Percentiles rank a stretch among this genome's conserved stretches.
These are phyloP conservation scores for Kregervanrija pseudodelftensis DNA, from an alignment of 805 yeast genomes.

Conservation along the genomic window DNA sequence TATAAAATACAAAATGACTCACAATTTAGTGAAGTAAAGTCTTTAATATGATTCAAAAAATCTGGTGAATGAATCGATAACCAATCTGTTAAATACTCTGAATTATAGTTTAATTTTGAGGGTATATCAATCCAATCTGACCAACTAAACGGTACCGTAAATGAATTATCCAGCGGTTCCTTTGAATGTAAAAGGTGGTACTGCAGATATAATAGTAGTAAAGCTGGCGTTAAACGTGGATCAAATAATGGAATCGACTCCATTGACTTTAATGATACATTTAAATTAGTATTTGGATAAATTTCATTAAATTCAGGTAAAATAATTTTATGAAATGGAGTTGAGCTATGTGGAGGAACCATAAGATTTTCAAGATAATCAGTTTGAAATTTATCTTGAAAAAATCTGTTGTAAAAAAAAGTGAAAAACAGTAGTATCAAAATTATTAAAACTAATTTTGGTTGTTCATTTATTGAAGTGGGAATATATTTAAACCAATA, in stretches of 20 bases:
- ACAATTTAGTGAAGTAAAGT: slow-evolving; percentile 5
- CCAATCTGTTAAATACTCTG: slow-evolving; percentile 13
- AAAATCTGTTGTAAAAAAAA: no score
- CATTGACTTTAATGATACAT: no score
- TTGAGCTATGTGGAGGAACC: not conserved
- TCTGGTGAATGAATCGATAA: slow-evolving; percentile 6
- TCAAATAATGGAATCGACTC: slow-evolving; percentile 7
- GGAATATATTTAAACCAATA: no score
- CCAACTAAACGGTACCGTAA: slow-evolving; percentile 25
- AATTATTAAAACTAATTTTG: no score
- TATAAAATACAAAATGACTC: slow-evolving; percentile 11
- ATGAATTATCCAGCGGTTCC: slow-evolving; percentile 6
- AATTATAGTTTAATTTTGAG: slow-evolving; percentile 16
- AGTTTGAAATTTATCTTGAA: no score
- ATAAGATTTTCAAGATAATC: no score
- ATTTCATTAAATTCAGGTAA: slow-evolving; percentile 7
- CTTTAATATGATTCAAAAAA: slow-evolving; percentile 3
- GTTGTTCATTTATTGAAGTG: no score
- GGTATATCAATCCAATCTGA: slow-evolving; percentile 25
- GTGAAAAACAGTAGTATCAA: no score
- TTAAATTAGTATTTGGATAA: slow-evolving; percentile 3
- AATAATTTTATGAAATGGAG: slow-evolving; percentile 7
- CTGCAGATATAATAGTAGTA: slow-evolving; percentile 10
- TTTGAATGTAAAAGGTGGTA: slow-evolving; percentile 1
- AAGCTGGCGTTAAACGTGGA: slow-evolving; percentile 11